Base-by-base conservation (phyloP, 768 basidiomycete genomes). In the Termitomyces sp. region DNA sequence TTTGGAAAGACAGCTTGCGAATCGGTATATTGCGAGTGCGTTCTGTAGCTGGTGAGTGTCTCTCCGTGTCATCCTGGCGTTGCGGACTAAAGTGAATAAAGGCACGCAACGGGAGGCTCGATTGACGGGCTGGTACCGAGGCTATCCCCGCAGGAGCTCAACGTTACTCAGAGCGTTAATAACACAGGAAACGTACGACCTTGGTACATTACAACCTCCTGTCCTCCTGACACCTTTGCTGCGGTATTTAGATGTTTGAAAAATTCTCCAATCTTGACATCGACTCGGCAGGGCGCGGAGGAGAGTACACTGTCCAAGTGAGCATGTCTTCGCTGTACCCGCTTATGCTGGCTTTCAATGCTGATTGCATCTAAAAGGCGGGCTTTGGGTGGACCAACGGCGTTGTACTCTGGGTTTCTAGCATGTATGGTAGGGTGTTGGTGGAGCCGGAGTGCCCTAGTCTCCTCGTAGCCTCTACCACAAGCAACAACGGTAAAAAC, bases 381-480 rank as follows among this genome's bases (percentile, higher is more conserved):
- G 91, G 91, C 22, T 93, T 93, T 66, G 91, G 92, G 18, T 95
- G 93, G 92, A 93, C 91, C 42, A 93, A 94, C 64, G 91, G 91
- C 20, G 90, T 87, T 9, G 67, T 84, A 53, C 79, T 93, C 39
- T 93, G 88, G 87, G 75, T 89, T 22, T 85, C 89, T 20, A 82
- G 81, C 61, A 80, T 76, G 45, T 91, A 87, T 64, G 91, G 89
- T 0, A 49, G 75, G 1, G 68, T 81, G 13, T 77, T 94, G 44
- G 80, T 76, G 47, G 71, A 78, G 1, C 92, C 91, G 0, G 57
- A 74, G 33, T 94, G 92, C 64, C 92, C 92, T 0, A 64, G 63
- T 49, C 64, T 79, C 34, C 64, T 77, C 33, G 53, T 74, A 59
- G 69, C 59, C 5, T 59, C 74, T n/a, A 60, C 55, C 30, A 49